These are phyloP conservation scores for Cryptococcus sp. DNA, from an alignment of 1,284 basidiomycete species.

Conservation along the genomic window DNA sequence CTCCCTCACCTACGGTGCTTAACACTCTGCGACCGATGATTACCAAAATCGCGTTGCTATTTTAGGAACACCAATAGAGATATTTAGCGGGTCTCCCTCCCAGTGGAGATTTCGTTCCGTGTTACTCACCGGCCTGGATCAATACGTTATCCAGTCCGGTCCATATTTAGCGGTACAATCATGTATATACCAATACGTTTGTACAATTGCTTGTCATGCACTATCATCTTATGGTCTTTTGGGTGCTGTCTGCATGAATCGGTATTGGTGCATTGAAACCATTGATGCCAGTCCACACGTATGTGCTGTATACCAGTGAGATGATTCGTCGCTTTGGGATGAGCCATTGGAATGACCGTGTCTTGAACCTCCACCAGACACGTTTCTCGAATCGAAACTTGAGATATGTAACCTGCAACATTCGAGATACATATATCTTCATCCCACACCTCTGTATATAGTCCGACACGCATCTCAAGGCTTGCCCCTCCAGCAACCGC, in stretches of 20 bases:
- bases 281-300: too few relatives aligned
- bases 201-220: too few relatives aligned
- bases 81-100: constrained; percentile 27
- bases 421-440: too few relatives aligned
- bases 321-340: constrained; percentile 1
- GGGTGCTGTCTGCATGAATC: too few relatives aligned
- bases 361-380: constrained; percentile 7
- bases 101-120: constrained; percentile 24
- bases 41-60: constrained; percentile 49
- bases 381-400: constrained; percentile 7
- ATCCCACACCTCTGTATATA: too few relatives aligned
- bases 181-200: background rate
- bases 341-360: background rate
- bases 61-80: constrained; percentile 50
- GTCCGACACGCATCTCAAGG: too few relatives aligned
- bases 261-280: too few relatives aligned
- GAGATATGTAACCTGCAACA: too few relatives aligned
- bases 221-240: too few relatives aligned
- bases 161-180: constrained; percentile 36
- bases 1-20: constrained; percentile 38
- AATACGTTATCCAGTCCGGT: constrained; percentile 24
- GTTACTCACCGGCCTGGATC: constrained; percentile 44
- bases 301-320: too few relatives aligned
- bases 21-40: constrained; percentile 53
- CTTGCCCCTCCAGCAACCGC: too few relatives aligned